Base-by-base conservation (phyloP, 2,329 filamentous ascomycete species). In the Hypoxylon sp. region DNA sequence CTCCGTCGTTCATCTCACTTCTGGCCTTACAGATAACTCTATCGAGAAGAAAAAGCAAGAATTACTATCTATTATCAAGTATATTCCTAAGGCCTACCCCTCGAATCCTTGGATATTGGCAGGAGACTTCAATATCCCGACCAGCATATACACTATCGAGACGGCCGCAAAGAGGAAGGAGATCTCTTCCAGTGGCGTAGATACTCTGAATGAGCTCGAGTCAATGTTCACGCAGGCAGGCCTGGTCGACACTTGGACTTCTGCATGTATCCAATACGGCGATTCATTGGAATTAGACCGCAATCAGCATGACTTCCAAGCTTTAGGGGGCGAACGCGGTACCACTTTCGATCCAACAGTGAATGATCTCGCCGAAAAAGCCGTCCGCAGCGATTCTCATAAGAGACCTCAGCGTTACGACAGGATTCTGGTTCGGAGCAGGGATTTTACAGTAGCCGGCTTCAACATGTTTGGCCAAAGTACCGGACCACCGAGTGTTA, bases 341-440 rank as follows among this genome's bases (percentile, higher is more conserved):
- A 86, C 87, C 2, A 91, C 89, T 0, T 91, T 89, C 72, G 84
- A 91, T 70, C 88, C 88, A 0, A 76, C 77, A 1, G 76, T 77
- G 4, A 91, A 91, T 69, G 73, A 76, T 0, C 78, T 89, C 11
- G 88, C 89, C 2, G 81, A 83, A 1, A 78, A 80, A 9, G 82
- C 82, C 2, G 82, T 84, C 1, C 80, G 80, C 2, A 78, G 73
- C 46, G 81, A 82, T 1, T 75, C 80, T 48, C 81, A 85, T 49
- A 83, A 83, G 68, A 80, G 87, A 18, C 88, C 89, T 1, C 89
- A 91, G 71, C 78, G 89, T 49, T 91, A 91, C 64, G 88, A 91
- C 70, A 82, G 89, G 32, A 87, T 91, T 45, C 75, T 90, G 2
- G 75, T 88, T 32, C 84, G 81, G 45, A 77, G 78, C 5, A 76